phyloP scores from a whole-genome alignment of 805 yeast species.

The Saturnispora mendoncae region DNA sequence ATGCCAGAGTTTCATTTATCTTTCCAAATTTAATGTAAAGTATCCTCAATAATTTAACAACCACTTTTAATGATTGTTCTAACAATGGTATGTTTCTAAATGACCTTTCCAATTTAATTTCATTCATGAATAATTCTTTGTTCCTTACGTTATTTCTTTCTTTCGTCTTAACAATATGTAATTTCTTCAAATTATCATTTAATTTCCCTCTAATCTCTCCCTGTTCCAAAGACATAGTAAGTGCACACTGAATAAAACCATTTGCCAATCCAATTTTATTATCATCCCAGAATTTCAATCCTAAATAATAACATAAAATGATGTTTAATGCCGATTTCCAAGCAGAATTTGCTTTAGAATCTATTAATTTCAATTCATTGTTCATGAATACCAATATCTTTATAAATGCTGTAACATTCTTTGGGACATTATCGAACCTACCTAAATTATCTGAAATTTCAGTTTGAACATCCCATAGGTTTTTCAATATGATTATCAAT shows the following conservation, averaged over 20 bases:
- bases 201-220: slow-evolving; percentile 21
- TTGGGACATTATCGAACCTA: slow-evolving; percentile 22
- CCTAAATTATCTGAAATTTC: slow-evolving; percentile 20
- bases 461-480: slow-evolving; percentile 14
- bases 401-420: slow-evolving; percentile 15
- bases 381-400: slow-evolving; percentile 19
- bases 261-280: slow-evolving; percentile 21
- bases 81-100: slow-evolving; percentile 14
- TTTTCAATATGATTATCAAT: slow-evolving; percentile 19
- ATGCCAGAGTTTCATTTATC: slow-evolving; percentile 18
- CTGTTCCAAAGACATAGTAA: slow-evolving; percentile 21
- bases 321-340: slow-evolving; percentile 16
- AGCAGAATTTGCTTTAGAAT: background rate
- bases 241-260: slow-evolving; percentile 22
- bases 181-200: slow-evolving; percentile 12
- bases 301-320: slow-evolving; percentile 21
- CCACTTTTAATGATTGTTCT: slow-evolving; percentile 14
- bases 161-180: slow-evolving; percentile 5
- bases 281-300: slow-evolving; percentile 21
- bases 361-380: slow-evolving; percentile 4
- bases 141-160: slow-evolving; percentile 13
- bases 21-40: slow-evolving; percentile 21
- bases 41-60: slow-evolving; percentile 16
- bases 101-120: slow-evolving; percentile 14
- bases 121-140: slow-evolving; percentile 17